phyloP scores from a whole-genome alignment of 768 basidiomycete species.

The Collybiopsis confluens region DNA sequence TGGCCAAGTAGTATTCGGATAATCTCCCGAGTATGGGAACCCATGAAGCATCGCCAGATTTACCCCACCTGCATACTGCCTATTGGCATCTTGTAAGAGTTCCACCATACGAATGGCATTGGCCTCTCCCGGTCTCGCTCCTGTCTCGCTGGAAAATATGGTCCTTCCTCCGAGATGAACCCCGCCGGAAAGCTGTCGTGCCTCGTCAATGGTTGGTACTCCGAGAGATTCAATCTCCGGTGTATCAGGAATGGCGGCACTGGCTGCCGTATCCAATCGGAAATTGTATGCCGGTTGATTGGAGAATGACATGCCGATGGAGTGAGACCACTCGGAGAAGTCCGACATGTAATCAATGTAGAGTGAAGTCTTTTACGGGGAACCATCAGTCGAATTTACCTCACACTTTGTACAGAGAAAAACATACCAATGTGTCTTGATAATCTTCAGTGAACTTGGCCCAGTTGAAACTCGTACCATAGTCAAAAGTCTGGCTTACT shows the following conservation, averaged over 20 bases:
- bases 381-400: neutral
- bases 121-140: constrained; percentile 7
- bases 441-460: constrained; percentile 14
- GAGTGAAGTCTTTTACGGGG: constrained; percentile 8
- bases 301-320: constrained; percentile 11
- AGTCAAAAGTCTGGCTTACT: constrained; percentile 12
- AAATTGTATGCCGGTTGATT: constrained; percentile 16
- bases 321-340: constrained; percentile 9
- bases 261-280: constrained; percentile 13
- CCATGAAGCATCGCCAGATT: constrained; percentile 14
- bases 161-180: constrained; percentile 14
- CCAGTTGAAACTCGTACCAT: constrained; percentile 10
- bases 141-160: constrained; percentile 12
- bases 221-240: constrained; percentile 15
- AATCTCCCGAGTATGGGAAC: constrained; percentile 14
- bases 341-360: constrained; percentile 14
- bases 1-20: constrained; percentile 13
- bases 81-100: constrained; percentile 11
- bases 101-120: constrained; percentile 12
- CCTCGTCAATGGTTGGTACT: constrained; percentile 13
- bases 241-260: constrained; percentile 13
- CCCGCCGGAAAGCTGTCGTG: constrained; percentile 13
- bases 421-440: constrained; percentile 11
- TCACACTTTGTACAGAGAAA: neutral
- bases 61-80: constrained; percentile 13